These are phyloP conservation scores for Thielaviopsis ethacetica DNA, from an alignment of 2,329 filamentous ascomycete species.

Conservation along the genomic window DNA sequence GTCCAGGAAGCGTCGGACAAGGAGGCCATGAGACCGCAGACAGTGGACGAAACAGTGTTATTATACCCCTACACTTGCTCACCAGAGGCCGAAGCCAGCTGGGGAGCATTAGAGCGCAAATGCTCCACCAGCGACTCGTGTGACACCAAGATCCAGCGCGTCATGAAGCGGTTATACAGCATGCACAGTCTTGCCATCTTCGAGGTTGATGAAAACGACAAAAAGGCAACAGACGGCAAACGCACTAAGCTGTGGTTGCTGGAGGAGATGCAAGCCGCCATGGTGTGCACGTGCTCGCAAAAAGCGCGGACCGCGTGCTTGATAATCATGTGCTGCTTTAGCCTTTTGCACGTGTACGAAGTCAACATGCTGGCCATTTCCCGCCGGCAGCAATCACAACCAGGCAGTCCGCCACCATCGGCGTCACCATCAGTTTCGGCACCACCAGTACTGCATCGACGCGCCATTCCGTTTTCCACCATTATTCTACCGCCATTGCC, in stretches of 20 bases:
- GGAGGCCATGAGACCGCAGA: not conserved
- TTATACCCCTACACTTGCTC: not conserved
- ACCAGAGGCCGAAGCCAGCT: not conserved
- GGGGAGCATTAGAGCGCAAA: not conserved
- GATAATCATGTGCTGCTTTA: slow-evolving; percentile 4
- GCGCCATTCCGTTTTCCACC: not conserved
- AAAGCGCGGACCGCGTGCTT: not conserved
- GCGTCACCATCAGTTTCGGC: not conserved
- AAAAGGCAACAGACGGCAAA: not conserved
- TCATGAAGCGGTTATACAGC: not conserved
- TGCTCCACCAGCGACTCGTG: not conserved
- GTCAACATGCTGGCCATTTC: slow-evolving; percentile 1
- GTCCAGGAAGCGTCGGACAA: not conserved
- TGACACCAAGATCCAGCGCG: not conserved
- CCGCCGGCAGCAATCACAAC: not conserved
- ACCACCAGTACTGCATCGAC: not conserved
- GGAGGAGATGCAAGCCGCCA: slow-evolving; percentile 1
- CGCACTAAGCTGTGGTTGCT: not conserved
- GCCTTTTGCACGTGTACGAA: slow-evolving; percentile 5
- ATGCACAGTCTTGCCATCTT: not conserved
- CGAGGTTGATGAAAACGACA: not conserved
- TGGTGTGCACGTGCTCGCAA: slow-evolving; percentile 3
- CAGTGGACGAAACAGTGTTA: not conserved
- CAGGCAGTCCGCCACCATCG: not conserved
- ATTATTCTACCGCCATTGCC: slow-evolving; percentile 2